Evolutionary conservation across 495 filamentous ascomycete genomes (phyloP).

Genomic region (Evansstolkia leycettana): DNA sequence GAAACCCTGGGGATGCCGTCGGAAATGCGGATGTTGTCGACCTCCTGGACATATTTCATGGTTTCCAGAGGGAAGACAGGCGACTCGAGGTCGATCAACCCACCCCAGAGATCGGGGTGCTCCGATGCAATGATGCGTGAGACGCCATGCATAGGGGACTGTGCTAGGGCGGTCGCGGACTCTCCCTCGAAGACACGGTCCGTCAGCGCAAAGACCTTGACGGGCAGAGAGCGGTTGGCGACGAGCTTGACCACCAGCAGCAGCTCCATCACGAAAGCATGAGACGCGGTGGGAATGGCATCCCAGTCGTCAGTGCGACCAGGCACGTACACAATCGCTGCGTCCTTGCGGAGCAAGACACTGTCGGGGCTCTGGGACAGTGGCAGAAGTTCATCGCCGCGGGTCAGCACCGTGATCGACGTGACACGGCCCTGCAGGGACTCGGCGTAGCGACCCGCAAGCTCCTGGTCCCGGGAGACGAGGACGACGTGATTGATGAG

Average conservation of each 20-base stretch:
- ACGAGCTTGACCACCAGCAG: slow-evolving; percentile 16
- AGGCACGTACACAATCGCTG: slow-evolving; percentile 15
- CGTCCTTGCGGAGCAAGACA: slow-evolving; percentile 1
- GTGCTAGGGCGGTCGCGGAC: slow-evolving; percentile 17
- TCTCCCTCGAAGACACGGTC: slow-evolving; percentile 4
- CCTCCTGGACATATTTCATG: slow-evolving; percentile 21
- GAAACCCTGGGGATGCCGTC: slow-evolving; percentile 26
- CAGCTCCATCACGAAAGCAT: slow-evolving; percentile 10
- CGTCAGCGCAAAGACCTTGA: slow-evolving; percentile 18
- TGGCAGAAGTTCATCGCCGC: no score
- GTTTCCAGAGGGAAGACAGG: slow-evolving; percentile 13
- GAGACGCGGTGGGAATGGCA: slow-evolving; percentile 3
- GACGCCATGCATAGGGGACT: slow-evolving; percentile 22
- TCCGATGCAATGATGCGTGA: slow-evolving; percentile 25
- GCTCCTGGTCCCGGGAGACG: slow-evolving; percentile 5
- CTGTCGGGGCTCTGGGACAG: background rate
- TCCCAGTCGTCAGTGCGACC: slow-evolving; percentile 3
- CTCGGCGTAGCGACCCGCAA: slow-evolving; percentile 4
- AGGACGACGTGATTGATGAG: slow-evolving; percentile 12
- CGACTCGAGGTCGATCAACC: slow-evolving; percentile 19
- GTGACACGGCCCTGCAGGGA: background rate
- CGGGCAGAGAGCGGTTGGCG: slow-evolving; percentile 1
- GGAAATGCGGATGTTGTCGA: slow-evolving; percentile 32
- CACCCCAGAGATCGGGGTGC: slow-evolving; percentile 25
- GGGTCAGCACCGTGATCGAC: no score